Percentiles rank a stretch among this genome's conserved stretches.
Conservation (phyloP, 768 basidiomycete genomes). For the Rhizopogon salebrosus region DNA sequence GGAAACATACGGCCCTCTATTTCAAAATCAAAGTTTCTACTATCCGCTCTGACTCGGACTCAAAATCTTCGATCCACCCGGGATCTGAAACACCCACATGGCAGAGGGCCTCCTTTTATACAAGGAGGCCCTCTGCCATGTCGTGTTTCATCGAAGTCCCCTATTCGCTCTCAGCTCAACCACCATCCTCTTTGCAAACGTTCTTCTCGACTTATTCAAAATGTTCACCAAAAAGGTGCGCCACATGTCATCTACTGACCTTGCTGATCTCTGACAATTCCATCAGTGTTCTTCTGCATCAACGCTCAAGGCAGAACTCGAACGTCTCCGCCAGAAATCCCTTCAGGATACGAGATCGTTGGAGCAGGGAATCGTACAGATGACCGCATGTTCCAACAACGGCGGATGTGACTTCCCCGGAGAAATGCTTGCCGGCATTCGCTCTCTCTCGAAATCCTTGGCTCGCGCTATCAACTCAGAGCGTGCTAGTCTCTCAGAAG, state of each 20-base stretch:
- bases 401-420: slow-evolving; percentile 47
- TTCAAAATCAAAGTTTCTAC: too few species aligned
- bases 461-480: slow-evolving; percentile 65
- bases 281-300: slow-evolving; percentile 28
- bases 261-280: not conserved
- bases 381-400: slow-evolving; percentile 46
- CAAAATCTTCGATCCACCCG: too few species aligned
- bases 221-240: slow-evolving; percentile 25
- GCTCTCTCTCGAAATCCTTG: slow-evolving; percentile 48
- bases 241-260: not conserved
- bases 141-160: too few species aligned
- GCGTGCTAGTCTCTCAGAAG: slow-evolving; percentile 63
- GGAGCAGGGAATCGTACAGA: slow-evolving; percentile 42
- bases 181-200: too few species aligned
- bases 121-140: too few species aligned
- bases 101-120: too few species aligned
- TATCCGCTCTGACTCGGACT: too few species aligned
- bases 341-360: slow-evolving; percentile 71
- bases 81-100: too few species aligned
- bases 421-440: slow-evolving; percentile 47
- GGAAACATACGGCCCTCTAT: too few species aligned
- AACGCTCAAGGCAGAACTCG: slow-evolving; percentile 34
- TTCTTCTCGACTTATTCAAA: too few species aligned
- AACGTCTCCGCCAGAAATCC: slow-evolving; percentile 34
- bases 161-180: too few species aligned